A percentile compares a stretch with the other conserved stretches of the same genome.
Conservation (phyloP, 768 basidiomycete species). For the Russula griseocarnosa region DNA sequence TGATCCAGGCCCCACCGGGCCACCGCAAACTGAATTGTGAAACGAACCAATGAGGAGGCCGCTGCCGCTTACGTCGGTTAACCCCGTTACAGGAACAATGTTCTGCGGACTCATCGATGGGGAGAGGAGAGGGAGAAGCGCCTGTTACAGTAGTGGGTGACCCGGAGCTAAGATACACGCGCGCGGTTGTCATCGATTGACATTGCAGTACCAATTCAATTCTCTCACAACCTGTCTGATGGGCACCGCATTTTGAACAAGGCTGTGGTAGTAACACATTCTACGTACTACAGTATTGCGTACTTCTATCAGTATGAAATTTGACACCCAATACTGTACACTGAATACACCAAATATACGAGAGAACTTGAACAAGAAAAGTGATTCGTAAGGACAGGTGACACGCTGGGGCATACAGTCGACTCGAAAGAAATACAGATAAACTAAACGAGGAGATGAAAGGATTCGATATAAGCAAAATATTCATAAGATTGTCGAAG, state of each 20-base stretch:
- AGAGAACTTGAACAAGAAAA: not conserved
- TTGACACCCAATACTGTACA: not conserved
- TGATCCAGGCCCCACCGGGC: not conserved
- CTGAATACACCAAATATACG: not conserved
- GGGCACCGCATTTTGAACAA: not conserved
- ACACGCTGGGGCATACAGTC: not conserved
- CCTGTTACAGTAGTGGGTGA: not conserved
- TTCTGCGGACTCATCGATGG: slow-evolving; percentile 11
- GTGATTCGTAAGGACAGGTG: not conserved
- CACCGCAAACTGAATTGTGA: too few relatives aligned
- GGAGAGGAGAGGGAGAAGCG: not conserved
- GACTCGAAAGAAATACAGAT: not conserved
- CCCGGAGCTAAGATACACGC: not conserved
- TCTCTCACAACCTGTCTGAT: not conserved
- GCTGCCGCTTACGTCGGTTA: slow-evolving; percentile 5
- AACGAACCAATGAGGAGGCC: slow-evolving; percentile 19
- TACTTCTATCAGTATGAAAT: not conserved
- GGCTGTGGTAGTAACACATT: not conserved
- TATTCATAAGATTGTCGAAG: not conserved
- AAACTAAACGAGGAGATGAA: not conserved
- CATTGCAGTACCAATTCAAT: not conserved
- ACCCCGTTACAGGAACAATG: slow-evolving; percentile 8
- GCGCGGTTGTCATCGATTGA: too few relatives aligned
- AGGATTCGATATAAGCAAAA: not conserved
- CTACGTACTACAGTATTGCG: not conserved